Evolutionary conservation across 768 basidiomycete species (phyloP).

Genomic region (Dentipellis sp.): DNA sequence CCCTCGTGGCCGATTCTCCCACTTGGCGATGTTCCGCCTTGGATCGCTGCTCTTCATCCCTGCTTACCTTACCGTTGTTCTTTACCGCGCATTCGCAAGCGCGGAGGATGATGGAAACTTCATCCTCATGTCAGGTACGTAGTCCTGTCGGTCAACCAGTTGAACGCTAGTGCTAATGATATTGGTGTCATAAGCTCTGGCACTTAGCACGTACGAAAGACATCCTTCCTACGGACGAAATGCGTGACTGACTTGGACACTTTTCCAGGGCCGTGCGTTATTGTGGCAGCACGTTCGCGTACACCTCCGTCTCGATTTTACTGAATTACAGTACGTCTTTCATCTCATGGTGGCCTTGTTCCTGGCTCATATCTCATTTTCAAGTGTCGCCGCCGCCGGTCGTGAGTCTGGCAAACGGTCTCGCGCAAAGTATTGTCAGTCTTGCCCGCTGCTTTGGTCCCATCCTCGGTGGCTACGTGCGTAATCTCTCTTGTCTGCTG

Average conservation of each 20-base stretch:
- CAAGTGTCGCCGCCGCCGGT: constrained; percentile 86
- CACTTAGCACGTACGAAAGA: constrained; percentile 67
- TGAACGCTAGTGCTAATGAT: constrained; percentile 1
- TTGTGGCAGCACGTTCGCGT: constrained; percentile 81
- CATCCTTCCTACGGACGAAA: too few species aligned
- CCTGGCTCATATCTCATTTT: constrained; percentile 4
- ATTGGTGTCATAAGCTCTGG: constrained; percentile 40
- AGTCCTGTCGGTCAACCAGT: background rate
- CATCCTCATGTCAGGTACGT: constrained; percentile 72
- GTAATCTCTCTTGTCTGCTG: constrained; percentile 13
- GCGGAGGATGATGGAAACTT: constrained; percentile 60
- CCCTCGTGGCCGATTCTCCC: constrained; percentile 75
- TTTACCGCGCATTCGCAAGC: constrained; percentile 69
- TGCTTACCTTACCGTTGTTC: constrained; percentile 72
- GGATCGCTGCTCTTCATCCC: constrained; percentile 85
- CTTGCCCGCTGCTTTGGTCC: constrained; percentile 88
- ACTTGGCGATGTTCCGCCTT: constrained; percentile 83
- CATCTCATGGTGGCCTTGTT: background rate
- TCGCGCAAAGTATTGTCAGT: constrained; percentile 93
- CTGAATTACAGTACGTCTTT: constrained; percentile 65
- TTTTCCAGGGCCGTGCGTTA: constrained; percentile 68
- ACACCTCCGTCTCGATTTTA: constrained; percentile 84
- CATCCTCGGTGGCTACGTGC: constrained; percentile 73
- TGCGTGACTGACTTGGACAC: background rate
- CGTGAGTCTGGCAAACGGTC: constrained; percentile 88